Evolutionary conservation across 2,329 filamentous ascomycete species (phyloP).

Genomic region (Fusarium succisae): DNA sequence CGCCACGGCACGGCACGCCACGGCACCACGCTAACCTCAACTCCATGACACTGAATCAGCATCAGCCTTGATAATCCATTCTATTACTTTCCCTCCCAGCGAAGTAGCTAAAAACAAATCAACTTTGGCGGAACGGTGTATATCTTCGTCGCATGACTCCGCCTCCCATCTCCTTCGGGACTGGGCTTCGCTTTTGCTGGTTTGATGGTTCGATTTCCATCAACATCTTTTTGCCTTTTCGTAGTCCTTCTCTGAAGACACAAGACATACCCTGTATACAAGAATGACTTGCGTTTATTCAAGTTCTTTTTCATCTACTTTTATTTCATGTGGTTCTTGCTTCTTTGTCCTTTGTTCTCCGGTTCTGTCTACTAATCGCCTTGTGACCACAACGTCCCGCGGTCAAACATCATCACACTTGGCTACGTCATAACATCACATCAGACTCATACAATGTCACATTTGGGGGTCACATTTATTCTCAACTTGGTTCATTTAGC

Average conservation of each 20-base stretch:
- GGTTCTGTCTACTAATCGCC: not conserved
- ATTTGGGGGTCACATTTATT: not conserved
- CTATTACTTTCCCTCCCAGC: not conserved
- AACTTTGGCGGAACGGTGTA: conserved; percentile 1
- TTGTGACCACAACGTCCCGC: not conserved
- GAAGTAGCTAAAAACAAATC: conserved; percentile 5
- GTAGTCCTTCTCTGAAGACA: no score
- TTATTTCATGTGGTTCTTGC: not conserved
- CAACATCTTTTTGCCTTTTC: not conserved
- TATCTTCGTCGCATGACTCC: not conserved
- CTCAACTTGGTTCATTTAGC: conserved; percentile 27
- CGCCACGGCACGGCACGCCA: not conserved
- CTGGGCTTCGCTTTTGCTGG: conserved; percentile 22
- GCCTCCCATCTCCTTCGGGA: not conserved
- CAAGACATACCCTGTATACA: no score
- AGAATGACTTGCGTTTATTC: not conserved
- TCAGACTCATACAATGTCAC: not conserved
- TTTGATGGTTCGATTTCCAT: not conserved
- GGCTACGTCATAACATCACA: not conserved
- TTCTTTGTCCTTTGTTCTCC: not conserved
- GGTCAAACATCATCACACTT: not conserved
- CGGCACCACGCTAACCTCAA: not conserved
- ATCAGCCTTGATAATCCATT: not conserved
- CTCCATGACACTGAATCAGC: not conserved
- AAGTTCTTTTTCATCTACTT: fast-evolving